Conservation (phyloP, 768 basidiomycete genomes). For the Panellus pusillus region DNA sequence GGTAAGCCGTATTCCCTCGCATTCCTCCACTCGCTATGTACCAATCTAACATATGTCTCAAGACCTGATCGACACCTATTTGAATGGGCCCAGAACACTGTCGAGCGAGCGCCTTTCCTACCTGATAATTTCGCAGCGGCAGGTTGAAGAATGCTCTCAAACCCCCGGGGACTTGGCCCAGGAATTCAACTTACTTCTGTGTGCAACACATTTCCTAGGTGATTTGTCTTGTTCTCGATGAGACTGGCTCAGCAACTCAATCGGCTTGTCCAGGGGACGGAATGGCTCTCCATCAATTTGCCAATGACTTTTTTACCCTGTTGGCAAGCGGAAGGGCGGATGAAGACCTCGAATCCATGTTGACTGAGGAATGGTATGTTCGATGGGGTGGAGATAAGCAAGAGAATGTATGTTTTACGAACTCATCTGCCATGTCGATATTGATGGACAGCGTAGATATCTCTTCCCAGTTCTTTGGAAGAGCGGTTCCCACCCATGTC, state of each 20-base stretch:
- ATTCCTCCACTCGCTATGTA: neutral
- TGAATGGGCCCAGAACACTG: constrained; percentile 77
- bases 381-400: constrained; percentile 25
- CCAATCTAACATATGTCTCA: constrained; percentile 3
- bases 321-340: constrained; percentile 42
- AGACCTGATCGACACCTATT: constrained; percentile 67
- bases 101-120: constrained; percentile 66
- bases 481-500: constrained; percentile 40
- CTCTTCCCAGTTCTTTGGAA: constrained; percentile 47
- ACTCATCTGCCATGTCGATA: neutral
- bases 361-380: constrained; percentile 34
- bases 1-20: constrained; percentile 48
- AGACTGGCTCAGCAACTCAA: neutral
- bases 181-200: constrained; percentile 65
- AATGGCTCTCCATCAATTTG: constrained; percentile 80
- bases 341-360: constrained; percentile 29
- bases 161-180: constrained; percentile 15
- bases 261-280: constrained; percentile 53
- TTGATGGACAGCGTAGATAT: constrained; percentile 7
- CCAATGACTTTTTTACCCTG: constrained; percentile 75
- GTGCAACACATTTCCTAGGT: constrained; percentile 75
- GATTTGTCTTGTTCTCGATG: neutral
- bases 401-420: constrained; percentile 19
- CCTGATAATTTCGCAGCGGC: constrained; percentile 49
- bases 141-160: constrained; percentile 18